Percentiles rank a stretch among this genome's conserved stretches.
Conservation (phyloP, 2,329 filamentous ascomycete genomes). For the Stemphylium vesicarium region DNA sequence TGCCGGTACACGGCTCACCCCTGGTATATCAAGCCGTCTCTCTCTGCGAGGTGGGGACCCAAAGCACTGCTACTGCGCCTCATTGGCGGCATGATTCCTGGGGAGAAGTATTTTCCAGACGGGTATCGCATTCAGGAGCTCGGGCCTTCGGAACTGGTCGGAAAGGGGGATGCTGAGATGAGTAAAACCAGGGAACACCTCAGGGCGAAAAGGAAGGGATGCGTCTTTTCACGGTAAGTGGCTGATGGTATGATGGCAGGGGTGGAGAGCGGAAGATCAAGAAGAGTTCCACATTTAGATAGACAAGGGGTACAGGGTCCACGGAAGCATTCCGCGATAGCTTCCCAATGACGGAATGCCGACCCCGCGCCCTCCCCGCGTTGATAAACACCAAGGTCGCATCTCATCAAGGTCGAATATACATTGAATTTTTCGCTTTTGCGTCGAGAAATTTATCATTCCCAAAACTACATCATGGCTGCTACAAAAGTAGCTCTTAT, state of each 20-base stretch:
- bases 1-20: conserved; percentile 32
- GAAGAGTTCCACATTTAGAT: neutral
- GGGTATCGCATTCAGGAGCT: conserved; percentile 66
- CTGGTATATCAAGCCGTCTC: conserved; percentile 39
- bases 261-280: neutral
- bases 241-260: too few relatives aligned
- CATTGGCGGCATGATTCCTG: conserved; percentile 69
- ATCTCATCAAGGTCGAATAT: neutral
- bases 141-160: conserved; percentile 64
- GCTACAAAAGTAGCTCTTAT: conserved; percentile 55
- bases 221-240: neutral
- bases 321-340: conserved; percentile 8
- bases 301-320: neutral
- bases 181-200: neutral
- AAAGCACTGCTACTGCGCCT: conserved; percentile 49
- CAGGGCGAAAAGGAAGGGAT: neutral
- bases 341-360: conserved; percentile 2
- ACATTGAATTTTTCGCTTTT: neutral
- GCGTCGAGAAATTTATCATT: neutral
- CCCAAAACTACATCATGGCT: conserved; percentile 32
- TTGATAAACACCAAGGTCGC: neutral
- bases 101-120: conserved; percentile 61
- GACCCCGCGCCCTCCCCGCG: conserved; percentile 7
- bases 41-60: conserved; percentile 24
- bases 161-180: conserved; percentile 46